Evolutionary conservation across 257 asterid species (phyloP).

Genomic region (Mitragyna speciosa): DNA sequence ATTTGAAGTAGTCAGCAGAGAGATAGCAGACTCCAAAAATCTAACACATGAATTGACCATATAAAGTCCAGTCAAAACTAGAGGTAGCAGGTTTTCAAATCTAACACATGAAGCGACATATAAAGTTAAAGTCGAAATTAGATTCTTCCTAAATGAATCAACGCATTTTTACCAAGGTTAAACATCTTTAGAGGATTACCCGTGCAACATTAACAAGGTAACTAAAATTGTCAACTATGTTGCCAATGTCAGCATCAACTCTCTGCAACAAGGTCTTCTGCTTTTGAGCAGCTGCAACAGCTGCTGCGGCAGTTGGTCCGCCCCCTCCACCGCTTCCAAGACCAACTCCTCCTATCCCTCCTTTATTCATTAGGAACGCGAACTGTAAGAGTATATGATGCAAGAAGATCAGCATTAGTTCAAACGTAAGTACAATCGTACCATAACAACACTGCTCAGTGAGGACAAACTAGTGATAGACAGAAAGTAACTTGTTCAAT

Average conservation of each 20-base stretch:
- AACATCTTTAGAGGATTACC: constrained; percentile 33
- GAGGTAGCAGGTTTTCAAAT: no score
- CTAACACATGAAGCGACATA: no score
- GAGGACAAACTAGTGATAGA: no score
- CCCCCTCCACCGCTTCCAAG: constrained; percentile 46
- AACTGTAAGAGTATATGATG: neutral
- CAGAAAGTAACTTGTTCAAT: neutral
- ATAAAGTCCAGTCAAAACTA: neutral
- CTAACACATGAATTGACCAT: neutral
- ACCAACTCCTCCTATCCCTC: constrained; percentile 41
- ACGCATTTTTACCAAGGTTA: neutral
- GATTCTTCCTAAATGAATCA: neutral
- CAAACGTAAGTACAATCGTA: neutral
- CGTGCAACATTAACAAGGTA: constrained; percentile 75
- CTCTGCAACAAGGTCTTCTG: constrained; percentile 79
- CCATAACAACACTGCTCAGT: neutral
- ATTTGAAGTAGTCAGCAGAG: neutral
- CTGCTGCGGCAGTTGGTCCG: constrained; percentile 72
- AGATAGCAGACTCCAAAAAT: neutral
- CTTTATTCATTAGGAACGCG: constrained; percentile 59
- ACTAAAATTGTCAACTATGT: constrained; percentile 78
- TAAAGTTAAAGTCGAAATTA: neutral
- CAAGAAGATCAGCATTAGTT: neutral
- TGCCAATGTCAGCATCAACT: constrained; percentile 75
- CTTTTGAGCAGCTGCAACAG: constrained; percentile 79